Evolutionary conservation across 192 early-diverging fungal species (phyloP).

Genomic region (Linnemannia hyalina): DNA sequence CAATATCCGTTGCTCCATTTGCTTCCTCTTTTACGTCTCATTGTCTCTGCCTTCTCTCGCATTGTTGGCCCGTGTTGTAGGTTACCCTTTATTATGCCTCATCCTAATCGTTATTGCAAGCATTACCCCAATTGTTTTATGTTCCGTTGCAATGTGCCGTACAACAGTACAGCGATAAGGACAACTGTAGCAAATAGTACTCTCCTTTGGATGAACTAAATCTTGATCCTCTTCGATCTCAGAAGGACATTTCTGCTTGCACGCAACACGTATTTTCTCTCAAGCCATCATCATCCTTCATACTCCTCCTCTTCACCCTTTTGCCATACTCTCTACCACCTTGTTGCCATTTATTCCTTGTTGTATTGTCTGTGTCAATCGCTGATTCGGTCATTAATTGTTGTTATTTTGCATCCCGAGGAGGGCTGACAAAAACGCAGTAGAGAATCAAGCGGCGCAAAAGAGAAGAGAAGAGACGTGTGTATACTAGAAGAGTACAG

Average conservation of each 20-base stretch:
- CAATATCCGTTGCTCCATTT: neutral
- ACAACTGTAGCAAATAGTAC: neutral
- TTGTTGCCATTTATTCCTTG: neutral
- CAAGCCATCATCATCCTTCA: neutral
- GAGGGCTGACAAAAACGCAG: slow-evolving; percentile 6
- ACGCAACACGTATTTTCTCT: neutral
- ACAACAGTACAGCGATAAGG: neutral
- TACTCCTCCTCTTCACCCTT: neutral
- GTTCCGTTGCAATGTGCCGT: neutral
- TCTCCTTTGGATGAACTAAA: neutral
- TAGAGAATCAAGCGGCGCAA: slow-evolving; percentile 10
- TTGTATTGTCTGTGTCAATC: neutral
- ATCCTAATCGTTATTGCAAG: neutral
- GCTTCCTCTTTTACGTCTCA: neutral
- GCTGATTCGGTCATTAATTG: neutral
- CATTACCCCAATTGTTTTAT: neutral
- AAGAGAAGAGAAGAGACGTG: neutral
- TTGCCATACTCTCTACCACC: neutral
- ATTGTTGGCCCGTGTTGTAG: neutral
- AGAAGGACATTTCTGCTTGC: neutral
- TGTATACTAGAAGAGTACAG: neutral
- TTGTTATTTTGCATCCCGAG: neutral
- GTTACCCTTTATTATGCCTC: neutral
- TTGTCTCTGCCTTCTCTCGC: too few relatives aligned
- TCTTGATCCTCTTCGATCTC: neutral